Evolutionary conservation across 257 asterid genomes (phyloP).

Genomic region (Eucommia ulmoides): DNA sequence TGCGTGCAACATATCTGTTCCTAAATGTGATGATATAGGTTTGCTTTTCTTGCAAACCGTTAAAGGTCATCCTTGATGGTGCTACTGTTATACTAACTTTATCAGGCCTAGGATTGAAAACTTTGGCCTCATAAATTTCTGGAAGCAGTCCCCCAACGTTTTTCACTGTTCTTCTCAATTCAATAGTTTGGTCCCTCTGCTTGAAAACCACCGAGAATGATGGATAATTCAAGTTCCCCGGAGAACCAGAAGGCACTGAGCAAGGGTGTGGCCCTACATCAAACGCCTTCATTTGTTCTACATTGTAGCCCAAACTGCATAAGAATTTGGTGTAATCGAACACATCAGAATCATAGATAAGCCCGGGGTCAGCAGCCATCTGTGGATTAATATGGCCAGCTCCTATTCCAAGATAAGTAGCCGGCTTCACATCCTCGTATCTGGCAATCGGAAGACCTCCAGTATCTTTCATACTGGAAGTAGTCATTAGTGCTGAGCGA

Average conservation of each 20-base stretch:
- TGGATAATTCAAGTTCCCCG: neutral
- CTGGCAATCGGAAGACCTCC: neutral
- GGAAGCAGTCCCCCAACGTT: neutral
- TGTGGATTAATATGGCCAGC: neutral
- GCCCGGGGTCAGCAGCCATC: neutral
- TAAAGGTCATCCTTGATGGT: neutral
- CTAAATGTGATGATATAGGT: neutral
- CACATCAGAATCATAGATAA: neutral
- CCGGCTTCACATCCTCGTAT: neutral
- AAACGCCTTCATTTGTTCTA: too few relatives aligned
- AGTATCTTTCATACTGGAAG: neutral
- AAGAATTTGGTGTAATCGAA: neutral
- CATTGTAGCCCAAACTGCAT: neutral
- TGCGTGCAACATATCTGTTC: neutral
- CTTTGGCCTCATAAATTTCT: neutral
- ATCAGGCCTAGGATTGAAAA: neutral
- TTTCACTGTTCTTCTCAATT: neutral
- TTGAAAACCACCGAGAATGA: neutral
- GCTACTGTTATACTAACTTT: neutral
- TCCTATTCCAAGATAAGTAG: neutral
- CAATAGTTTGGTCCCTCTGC: neutral
- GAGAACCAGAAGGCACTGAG: neutral
- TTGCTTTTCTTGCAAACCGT: neutral
- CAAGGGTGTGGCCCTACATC: neutral
- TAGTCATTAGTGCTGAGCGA: neutral